Evolutionary conservation across 2,329 filamentous ascomycete genomes (phyloP), one percentile per base, ranked within the genome.

Genomic region (Parafenestella ontariensis): DNA sequence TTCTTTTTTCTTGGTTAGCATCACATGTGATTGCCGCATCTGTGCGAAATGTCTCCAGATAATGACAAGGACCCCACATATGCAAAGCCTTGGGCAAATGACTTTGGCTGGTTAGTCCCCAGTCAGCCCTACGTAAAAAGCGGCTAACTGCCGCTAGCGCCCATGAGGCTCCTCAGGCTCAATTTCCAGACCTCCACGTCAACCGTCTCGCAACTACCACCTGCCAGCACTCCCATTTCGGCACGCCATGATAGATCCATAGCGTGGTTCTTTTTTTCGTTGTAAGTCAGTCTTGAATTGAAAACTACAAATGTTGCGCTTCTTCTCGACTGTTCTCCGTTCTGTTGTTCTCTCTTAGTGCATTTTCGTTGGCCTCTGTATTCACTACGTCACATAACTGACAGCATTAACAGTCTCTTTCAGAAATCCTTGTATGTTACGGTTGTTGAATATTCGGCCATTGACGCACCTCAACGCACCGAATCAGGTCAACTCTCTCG

Each of bases 141-240:
- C 20, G 60, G 61, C 47, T 52, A 60, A 61, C 45, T 55, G 52
- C 56, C 64, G 60, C 62, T 72, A 73, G 69, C 59, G 69, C 47
- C 58, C 54, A 56, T 66, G 62, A 66, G 62, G 56, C 61, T 68
- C 64, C n/a, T n/a, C n/a, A n/a, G n/a, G n/a, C n/a, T 54, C 55
- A 58, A 46, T 52, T 50, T 51, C 57, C 47, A 49, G 58, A 66
- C 56, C 57, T 73, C 71, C 71, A 73, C 70, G 70, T 73, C 64
- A 60, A 64, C 61, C 45, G 39, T 62, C 47, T 61, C 49, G 31
- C 40, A 49, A 5, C 52, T 21, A 23, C 20, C 20, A 40, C 21
- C 5, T 5, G 31, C 18, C 10, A 24, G 31, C 18, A 51, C 21
- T 49, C 33, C 37, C 37, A 11, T 50, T 49, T 46, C 43, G 28